Conservation (phyloP, 1,284 basidiomycete species). For the Ustilago hordei region DNA sequence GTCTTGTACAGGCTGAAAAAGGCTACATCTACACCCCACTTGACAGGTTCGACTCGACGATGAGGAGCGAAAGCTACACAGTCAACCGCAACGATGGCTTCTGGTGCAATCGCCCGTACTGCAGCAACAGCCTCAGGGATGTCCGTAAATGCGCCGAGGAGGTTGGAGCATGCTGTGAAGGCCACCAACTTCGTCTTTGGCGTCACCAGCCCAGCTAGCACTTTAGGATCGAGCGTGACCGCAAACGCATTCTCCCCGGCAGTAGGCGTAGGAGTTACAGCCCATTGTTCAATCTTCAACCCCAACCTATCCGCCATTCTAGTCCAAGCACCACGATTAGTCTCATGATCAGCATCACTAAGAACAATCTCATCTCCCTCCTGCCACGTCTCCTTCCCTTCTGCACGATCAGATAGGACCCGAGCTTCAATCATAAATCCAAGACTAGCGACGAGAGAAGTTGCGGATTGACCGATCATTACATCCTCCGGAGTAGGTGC, state of each 20-base stretch:
- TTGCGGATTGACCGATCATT: constrained; percentile 73
- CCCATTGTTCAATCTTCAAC: constrained; percentile 76
- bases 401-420: constrained; percentile 14
- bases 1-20: constrained; percentile 83
- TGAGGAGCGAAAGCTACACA: constrained; percentile 85
- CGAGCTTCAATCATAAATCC: constrained; percentile 39
- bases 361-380: constrained; percentile 79
- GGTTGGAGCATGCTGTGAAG: constrained; percentile 81
- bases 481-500: constrained; percentile 76
- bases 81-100: constrained; percentile 77
- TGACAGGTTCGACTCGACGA: constrained; percentile 75
- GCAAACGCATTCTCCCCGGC: constrained; percentile 73
- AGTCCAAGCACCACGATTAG: constrained; percentile 83
- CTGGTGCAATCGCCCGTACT: constrained; percentile 73
- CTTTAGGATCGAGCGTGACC: constrained; percentile 74
- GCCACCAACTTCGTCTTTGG: constrained; percentile 79
- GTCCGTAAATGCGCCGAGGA: constrained; percentile 78
- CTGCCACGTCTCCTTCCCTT: constrained; percentile 77
- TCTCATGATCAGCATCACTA: constrained; percentile 81
- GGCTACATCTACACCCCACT: constrained; percentile 76
- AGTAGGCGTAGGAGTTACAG: constrained; percentile 70
- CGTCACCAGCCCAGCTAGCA: constrained; percentile 77
- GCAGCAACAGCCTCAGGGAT: constrained; percentile 65
- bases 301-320: constrained; percentile 76
- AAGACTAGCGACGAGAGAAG: constrained; percentile 39